Evolutionary conservation across 208 protist species (phyloP), one percentile per base, ranked within the genome.

Genomic region (Leishmania aethiopica): DNA sequence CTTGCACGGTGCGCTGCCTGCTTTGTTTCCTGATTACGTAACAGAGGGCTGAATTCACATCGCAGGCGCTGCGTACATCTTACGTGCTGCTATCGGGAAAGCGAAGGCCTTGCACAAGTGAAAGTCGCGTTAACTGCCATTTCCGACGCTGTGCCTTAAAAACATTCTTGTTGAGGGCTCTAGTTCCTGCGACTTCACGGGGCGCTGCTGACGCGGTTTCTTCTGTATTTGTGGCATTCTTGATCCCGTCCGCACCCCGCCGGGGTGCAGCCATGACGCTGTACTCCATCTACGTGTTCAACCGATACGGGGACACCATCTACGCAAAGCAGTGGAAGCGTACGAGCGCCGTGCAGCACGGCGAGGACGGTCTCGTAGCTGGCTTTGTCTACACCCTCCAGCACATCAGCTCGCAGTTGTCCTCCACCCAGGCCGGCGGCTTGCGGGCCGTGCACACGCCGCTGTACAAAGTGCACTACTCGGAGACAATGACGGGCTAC

Each of bases 371-470:
- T 19, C 86, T 97, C 25, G 92, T 97, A 17, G 95, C 92, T 19
- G 95, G 95, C 6, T 96, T 97, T 77, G 86, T 96, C 11, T 97
- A 97, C 84, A 97, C 95, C 4, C 79, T 97, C 69, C 95, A 97
- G 75, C 95, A 96, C 81, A 90, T 96, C 35, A 93, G 91, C 10
- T 95, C 93, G 15, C 95, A 97, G 75, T 80, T 97, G 13, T 96
- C 93, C 0, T 84, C 86, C 75, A 88, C 88, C 1, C 87, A 86
- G 4, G 82, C 86, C 0, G 92, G 93, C 15, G 91, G 93, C 1
- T 76, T 97, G 17, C 77, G 86, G 10, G 92, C 93, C 25, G 89
- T 97, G 67, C 86, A 91, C 67, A 96, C 95, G 8, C 93, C 95
- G 3, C 59, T 92, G n/a, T 97, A 97, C 82, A 96, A 96, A 76